phyloP scores from a whole-genome alignment of 2,329 filamentous ascomycete species.

The Plenodomus biglobosus region DNA sequence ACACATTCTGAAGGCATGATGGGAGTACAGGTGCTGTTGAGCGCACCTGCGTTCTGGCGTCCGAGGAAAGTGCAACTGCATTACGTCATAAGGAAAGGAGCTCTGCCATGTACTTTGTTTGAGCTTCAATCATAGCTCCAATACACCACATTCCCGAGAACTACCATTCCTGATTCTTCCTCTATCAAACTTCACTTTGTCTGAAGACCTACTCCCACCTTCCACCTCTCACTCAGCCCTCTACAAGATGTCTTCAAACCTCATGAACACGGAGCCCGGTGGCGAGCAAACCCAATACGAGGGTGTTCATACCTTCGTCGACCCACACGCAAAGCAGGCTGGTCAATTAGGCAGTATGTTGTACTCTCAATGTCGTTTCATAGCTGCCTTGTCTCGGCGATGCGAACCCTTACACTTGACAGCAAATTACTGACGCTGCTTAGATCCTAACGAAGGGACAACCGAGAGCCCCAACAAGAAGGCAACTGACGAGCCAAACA shows the following conservation, averaged over 20 bases:
- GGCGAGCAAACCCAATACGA: constrained; percentile 66
- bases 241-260: constrained; percentile 53
- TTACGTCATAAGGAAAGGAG: constrained; percentile 20
- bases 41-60: neutral
- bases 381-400: neutral
- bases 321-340: constrained; percentile 55
- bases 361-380: neutral
- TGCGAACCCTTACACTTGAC: neutral
- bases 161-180: no score
- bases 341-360: constrained; percentile 59
- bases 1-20: neutral
- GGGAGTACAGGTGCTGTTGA: neutral
- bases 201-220: no score
- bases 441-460: constrained; percentile 15
- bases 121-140: constrained; percentile 14
- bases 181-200: neutral
- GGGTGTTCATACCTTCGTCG: constrained; percentile 54
- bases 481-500: constrained; percentile 47
- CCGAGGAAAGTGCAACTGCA: neutral
- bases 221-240: neutral
- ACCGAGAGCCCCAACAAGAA: constrained; percentile 16
- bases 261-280: constrained; percentile 62
- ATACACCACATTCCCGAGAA: neutral
- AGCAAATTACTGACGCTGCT: constrained; percentile 2
- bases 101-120: constrained; percentile 1